phyloP scores from a whole-genome alignment of 192 early-diverging fungal genomes.

The Spinellus fusiger region DNA sequence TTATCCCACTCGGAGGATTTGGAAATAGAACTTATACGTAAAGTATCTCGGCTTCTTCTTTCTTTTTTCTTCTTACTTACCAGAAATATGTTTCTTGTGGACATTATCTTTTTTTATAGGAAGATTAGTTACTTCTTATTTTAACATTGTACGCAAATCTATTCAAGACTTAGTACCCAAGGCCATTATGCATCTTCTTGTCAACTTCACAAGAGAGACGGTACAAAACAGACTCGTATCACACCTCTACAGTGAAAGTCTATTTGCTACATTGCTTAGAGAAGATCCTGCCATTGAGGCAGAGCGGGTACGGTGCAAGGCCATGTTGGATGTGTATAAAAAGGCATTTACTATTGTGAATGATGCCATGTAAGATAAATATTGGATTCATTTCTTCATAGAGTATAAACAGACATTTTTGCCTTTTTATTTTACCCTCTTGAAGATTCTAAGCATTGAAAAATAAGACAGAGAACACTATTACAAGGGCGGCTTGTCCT shows the following conservation, averaged over 20 bases:
- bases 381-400: neutral
- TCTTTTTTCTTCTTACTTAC: neutral
- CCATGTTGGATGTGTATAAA: conserved; percentile 71
- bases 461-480: too few species aligned
- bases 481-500: too few species aligned
- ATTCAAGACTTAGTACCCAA: conserved; percentile 74
- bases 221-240: conserved; percentile 71
- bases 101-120: conserved; percentile 16
- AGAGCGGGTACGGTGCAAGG: conserved; percentile 65
- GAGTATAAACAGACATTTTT: neutral
- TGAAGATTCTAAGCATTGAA: too few species aligned
- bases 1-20: conserved; percentile 57
- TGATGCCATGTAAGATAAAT: conserved; percentile 42
- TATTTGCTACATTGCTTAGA: conserved; percentile 59
- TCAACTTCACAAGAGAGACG: conserved; percentile 61
- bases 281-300: conserved; percentile 63
- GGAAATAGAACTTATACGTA: conserved; percentile 71
- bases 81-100: neutral
- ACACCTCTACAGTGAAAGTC: conserved; percentile 60
- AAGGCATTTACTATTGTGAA: conserved; percentile 63
- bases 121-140: conserved; percentile 67
- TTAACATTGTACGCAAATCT: conserved; percentile 67
- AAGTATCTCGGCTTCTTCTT: neutral
- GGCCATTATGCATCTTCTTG: conserved; percentile 73
- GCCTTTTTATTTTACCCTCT: neutral